Conservation (phyloP, 805 yeast genomes). For the Nakazawaea ishiwadae region DNA sequence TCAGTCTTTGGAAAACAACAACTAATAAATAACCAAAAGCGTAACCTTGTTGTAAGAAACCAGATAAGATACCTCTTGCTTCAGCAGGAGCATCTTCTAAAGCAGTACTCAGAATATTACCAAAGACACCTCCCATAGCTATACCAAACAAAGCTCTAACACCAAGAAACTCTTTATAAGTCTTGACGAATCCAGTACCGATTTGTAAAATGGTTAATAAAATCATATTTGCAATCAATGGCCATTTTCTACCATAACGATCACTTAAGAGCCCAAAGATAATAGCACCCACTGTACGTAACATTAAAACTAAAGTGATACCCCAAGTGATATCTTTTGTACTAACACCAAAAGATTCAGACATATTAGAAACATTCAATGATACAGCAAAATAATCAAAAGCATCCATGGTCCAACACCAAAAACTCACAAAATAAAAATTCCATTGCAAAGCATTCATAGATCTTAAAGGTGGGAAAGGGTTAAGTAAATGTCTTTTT, state of each 20-base stretch:
- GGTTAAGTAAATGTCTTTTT: slow-evolving; percentile 47
- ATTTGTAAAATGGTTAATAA: slow-evolving; percentile 51
- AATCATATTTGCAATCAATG: slow-evolving; percentile 40
- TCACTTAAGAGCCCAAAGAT: slow-evolving; percentile 59
- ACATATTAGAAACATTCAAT: slow-evolving; percentile 43
- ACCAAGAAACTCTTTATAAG: slow-evolving; percentile 52
- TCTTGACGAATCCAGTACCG: slow-evolving; percentile 58
- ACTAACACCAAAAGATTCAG: slow-evolving; percentile 36
- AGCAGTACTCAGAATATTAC: slow-evolving; percentile 50
- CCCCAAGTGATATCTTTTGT: slow-evolving; percentile 61
- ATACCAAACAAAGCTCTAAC: slow-evolving; percentile 62
- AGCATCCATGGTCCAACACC: slow-evolving; percentile 64
- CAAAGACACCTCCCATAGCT: slow-evolving; percentile 53
- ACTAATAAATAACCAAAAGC: slow-evolving; percentile 65
- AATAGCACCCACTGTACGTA: slow-evolving; percentile 62
- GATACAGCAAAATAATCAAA: slow-evolving; percentile 59
- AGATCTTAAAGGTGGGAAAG: slow-evolving; percentile 49
- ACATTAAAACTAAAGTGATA: slow-evolving; percentile 62
- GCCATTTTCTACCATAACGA: slow-evolving; percentile 58
- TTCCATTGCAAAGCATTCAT: slow-evolving; percentile 52
- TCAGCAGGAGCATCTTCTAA: slow-evolving; percentile 48
- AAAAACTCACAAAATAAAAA: slow-evolving; percentile 48
- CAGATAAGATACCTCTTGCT: slow-evolving; percentile 57
- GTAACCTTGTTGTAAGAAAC: slow-evolving; percentile 78
- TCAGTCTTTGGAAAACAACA: slow-evolving; percentile 60